Base-by-base conservation (phyloP, 108 stramenopile genomes). In the Nitzschia sp. region DNA sequence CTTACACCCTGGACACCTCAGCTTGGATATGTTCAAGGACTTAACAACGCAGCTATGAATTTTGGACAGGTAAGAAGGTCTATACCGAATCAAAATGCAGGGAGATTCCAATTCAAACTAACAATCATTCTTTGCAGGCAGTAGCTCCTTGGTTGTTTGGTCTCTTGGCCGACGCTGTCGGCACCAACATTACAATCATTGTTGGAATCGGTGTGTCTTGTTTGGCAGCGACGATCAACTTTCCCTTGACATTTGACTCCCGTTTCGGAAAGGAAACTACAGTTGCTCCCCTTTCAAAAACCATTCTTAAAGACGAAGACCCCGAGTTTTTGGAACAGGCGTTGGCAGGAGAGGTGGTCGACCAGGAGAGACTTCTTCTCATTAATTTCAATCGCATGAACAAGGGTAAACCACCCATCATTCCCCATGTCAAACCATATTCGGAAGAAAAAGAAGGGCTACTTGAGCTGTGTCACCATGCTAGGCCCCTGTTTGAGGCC, bases 111-210 rank as follows among this genome's bases (percentile, higher is more conserved):
- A 34, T 1, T 34, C 29, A 34, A 34, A 3, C 29, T 34, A 34
- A 34, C 29, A 34, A 1, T 5, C 29, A 34, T 34, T 34, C 29
- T 5, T 34, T 5, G 3, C 29, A 34, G 29, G 82, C 82, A 6
- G 20, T 83, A 25, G 75, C 82, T 9, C 82, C 82, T 7, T 83
- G 75, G 75, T 14, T 71, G 21, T 77, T 83, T 73, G 82, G 82
- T 1, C 3, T 80, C 19, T 57, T 83, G 8, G 78, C 82, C 3
- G 82, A 83, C 61, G 59, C 21, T 8, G 61, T 65, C 10, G 17
- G 41, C 11, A 78, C 80, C 19, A 70, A 65, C 34, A 61, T 38
- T 60, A 53, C 73, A 22, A 81, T 81, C 48, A 58, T 48, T 17
- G 50, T 51, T 53, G 75, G 82, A 7, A 66, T 83, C 29, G 75